Conservation (phyloP, 768 basidiomycete species). For the Amanita rubescens region DNA sequence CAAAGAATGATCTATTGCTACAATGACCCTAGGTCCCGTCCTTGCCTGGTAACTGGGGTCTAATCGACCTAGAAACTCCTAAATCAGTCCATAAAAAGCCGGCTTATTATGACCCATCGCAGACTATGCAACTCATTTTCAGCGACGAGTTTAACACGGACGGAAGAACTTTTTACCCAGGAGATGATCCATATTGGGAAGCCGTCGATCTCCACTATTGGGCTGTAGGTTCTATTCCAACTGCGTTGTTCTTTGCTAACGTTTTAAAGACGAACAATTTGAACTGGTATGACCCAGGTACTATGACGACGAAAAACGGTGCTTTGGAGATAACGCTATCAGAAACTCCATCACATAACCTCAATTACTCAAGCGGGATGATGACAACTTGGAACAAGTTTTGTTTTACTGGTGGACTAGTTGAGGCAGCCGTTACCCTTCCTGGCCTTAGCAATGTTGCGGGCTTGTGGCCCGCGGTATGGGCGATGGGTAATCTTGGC, state of each 20-base stretch:
- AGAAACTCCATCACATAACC: conserved; percentile 55
- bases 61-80: conserved; percentile 78
- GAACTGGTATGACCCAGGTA: conserved; percentile 87
- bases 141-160: conserved; percentile 85
- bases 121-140: conserved; percentile 64
- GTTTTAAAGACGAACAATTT: conserved; percentile 52
- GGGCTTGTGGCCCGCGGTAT: conserved; percentile 76
- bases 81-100: conserved; percentile 41
- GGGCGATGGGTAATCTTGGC: conserved; percentile 80
- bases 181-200: conserved; percentile 90
- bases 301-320: conserved; percentile 68
- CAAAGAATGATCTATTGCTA: not conserved
- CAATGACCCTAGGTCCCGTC: conserved; percentile 38
- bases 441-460: conserved; percentile 59
- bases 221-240: conserved; percentile 30
- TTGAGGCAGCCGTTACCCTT: conserved; percentile 60
- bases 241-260: not conserved
- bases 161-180: conserved; percentile 77
- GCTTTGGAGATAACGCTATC: conserved; percentile 68
- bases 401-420: conserved; percentile 85
- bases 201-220: conserved; percentile 78
- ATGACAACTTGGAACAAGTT: conserved; percentile 83
- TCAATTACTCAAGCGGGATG: conserved; percentile 69
- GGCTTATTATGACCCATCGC: conserved; percentile 45
- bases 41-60: conserved; percentile 54